These are phyloP conservation scores for Aureobasidium vineae DNA, from an alignment of 2,329 filamentous ascomycete species.

Conservation along the genomic window DNA sequence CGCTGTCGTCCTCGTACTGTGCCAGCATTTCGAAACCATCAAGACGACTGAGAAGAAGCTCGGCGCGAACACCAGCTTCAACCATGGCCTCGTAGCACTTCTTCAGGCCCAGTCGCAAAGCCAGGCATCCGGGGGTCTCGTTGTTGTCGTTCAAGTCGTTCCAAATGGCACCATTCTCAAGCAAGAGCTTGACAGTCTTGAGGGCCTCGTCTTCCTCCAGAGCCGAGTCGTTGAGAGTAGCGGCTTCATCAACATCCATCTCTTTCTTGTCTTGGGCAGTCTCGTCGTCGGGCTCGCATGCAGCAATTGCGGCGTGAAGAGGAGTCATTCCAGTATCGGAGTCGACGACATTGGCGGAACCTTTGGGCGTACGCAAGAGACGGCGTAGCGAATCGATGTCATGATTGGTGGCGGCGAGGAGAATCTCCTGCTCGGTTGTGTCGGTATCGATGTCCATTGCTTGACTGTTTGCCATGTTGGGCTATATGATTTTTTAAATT, in stretches of 20 bases:
- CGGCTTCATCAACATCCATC: slow-evolving; percentile 36
- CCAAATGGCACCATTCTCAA: slow-evolving; percentile 92
- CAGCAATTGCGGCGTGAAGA: slow-evolving; percentile 83
- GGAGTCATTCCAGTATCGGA: slow-evolving; percentile 81
- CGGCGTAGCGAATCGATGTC: slow-evolving; percentile 66
- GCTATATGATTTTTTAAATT: neutral
- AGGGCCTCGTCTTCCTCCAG: slow-evolving; percentile 58
- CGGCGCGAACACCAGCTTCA: slow-evolving; percentile 85
- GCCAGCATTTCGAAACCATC: slow-evolving; percentile 75
- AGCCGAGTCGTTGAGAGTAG: slow-evolving; percentile 37
- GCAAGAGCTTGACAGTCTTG: slow-evolving; percentile 69
- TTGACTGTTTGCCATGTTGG: slow-evolving; percentile 25
- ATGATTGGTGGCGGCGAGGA: slow-evolving; percentile 65
- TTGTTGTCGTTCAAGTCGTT: slow-evolving; percentile 85
- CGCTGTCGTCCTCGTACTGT: slow-evolving; percentile 54
- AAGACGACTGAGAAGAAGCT: slow-evolving; percentile 78
- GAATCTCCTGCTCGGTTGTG: slow-evolving; percentile 56
- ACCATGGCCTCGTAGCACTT: slow-evolving; percentile 80
- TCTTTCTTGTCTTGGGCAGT: slow-evolving; percentile 34
- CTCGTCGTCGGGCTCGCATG: slow-evolving; percentile 47
- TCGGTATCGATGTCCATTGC: slow-evolving; percentile 42
- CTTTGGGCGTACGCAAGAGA: slow-evolving; percentile 57
- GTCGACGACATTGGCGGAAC: slow-evolving; percentile 74
- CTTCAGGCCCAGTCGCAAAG: slow-evolving; percentile 63
- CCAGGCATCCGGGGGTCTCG: slow-evolving; percentile 90